Evolutionary conservation across 345 rosid species (phyloP), one percentile per base, ranked within the genome.

Genomic region (Brassica cretica): DNA sequence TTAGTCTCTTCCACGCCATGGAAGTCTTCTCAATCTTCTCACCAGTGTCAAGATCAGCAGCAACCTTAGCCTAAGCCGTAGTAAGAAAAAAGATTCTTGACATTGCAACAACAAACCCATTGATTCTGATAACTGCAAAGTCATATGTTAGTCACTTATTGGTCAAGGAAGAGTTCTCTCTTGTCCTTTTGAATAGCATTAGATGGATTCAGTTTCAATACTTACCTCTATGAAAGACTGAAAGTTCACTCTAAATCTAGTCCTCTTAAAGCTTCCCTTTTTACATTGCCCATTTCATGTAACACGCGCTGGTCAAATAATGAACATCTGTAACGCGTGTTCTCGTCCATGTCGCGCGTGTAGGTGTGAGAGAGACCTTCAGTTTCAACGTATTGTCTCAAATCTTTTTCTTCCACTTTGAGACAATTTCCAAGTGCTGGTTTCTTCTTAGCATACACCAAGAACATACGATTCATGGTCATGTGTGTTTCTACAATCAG

Each of bases 301-400:
- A 35, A 35, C 58, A 49, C 39, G 78, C 66, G 72, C 78, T 41
- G 58, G 60, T 44, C 46, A 18, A 76, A 81, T 18, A 76, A 81
- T 18, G n/a, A 63, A 77, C 64, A 84, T 74, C 19, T 6, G 0
- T 32, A 63, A 74, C 77, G 78, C 70, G 71, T 53, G 55, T 74
- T 64, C 53, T 49, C 3, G 29, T 33, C 55, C 74, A 5, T 56
- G 14, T 35, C 19, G 74, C 74, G 74, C 65, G 65, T 35, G 73
- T 53, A 27, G 44, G 71, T 65, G 12, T 66, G 29, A 24, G 66
- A 67, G 49, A 56, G 41, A 27, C 29, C 46, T 66, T 75, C 72
- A 55, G 53, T 51, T 73, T 74, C 69, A 41, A 37, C 51, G 61
- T 44, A 18, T 35, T 27, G 29, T 27, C 29, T 27, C 29, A 27